Evolutionary conservation across 2,329 filamentous ascomycete genomes (phyloP).

Genomic region (Celoporthe dispersa): DNA sequence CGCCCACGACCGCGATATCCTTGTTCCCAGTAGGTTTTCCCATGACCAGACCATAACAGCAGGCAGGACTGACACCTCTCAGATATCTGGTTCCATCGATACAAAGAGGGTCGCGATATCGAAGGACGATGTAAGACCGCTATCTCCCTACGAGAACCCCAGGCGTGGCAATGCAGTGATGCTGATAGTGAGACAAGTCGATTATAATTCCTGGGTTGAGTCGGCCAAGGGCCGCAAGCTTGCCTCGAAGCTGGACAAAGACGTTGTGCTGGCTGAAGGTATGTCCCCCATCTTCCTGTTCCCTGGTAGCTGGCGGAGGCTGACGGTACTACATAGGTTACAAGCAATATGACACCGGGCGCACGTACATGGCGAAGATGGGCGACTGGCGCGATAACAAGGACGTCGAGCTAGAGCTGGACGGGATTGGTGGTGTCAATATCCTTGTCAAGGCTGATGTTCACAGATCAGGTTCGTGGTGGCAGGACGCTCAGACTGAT

Average conservation of each 20-base stretch:
- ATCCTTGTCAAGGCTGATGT: conserved; percentile 98
- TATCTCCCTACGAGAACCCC: conserved; percentile 35
- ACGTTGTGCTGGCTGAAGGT: conserved; percentile 89
- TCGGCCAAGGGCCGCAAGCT: conserved; percentile 82
- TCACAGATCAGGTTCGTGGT: conserved; percentile 78
- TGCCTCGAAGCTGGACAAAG: conserved; percentile 72
- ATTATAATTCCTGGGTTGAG: conserved; percentile 99
- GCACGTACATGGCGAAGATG: conserved; percentile 87
- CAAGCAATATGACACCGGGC: conserved; percentile 88
- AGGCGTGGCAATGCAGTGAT: neutral
- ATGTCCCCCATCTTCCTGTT: conserved; percentile 28
- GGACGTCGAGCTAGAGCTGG: conserved; percentile 88
- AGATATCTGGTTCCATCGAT: conserved; percentile 98
- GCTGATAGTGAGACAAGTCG: conserved; percentile 65
- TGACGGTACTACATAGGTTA: conserved; percentile 64
- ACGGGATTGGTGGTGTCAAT: conserved; percentile 95
- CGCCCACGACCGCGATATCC: conserved; percentile 87
- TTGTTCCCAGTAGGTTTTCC: conserved; percentile 82
- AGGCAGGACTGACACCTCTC: conserved; percentile 36
- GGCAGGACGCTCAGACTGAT: neutral
- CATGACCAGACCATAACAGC: neutral
- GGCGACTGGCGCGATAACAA: conserved; percentile 93
- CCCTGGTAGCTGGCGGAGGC: neutral
- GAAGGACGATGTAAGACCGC: conserved; percentile 84
- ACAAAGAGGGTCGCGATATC: conserved; percentile 79